A percentile compares a stretch with the other conserved stretches of the same genome.
phyloP scores from a whole-genome alignment of 228 moss, liverwort and hornwort genomes.

The Sphagnum magellanicum region DNA sequence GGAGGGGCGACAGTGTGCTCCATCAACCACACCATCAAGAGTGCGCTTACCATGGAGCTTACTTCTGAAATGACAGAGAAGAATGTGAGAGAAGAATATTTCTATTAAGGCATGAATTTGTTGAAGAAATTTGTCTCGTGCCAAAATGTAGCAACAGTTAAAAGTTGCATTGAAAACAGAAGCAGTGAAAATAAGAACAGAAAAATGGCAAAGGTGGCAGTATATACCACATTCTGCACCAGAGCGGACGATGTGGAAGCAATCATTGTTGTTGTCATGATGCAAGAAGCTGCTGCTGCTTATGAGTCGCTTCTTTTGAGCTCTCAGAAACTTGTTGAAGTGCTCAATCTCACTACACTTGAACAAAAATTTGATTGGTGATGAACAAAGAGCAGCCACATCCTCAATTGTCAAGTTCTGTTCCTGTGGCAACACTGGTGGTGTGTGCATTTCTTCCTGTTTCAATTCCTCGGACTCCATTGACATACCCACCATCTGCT shows the following conservation, averaged over 20 bases:
- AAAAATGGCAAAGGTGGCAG: neutral
- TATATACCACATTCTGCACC: conserved; percentile 33
- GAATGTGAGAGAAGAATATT: neutral
- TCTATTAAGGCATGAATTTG: neutral
- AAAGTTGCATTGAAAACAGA: neutral
- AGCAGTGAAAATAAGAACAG: neutral
- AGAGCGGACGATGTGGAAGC: conserved; percentile 31
- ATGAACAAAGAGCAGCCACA: conserved; percentile 29
- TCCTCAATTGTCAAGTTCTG: conserved; percentile 14
- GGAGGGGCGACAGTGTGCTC: conserved; percentile 37
- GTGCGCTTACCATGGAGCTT: conserved; percentile 41
- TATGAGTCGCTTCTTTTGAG: conserved; percentile 36
- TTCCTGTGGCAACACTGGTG: conserved; percentile 25
- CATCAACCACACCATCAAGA: conserved; percentile 46
- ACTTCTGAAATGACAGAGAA: conserved; percentile 21
- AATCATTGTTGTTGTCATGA: conserved; percentile 7
- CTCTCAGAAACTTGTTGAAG: conserved; percentile 42
- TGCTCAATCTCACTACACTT: conserved; percentile 39
- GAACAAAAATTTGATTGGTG: conserved; percentile 29
- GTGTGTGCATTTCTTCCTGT: neutral
- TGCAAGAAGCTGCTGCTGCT: conserved; percentile 4
- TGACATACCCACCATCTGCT: neutral
- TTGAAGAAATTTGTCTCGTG: neutral
- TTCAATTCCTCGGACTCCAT: neutral
- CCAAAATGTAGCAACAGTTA: neutral